Evolutionary conservation across 176 grass and related monocot species (phyloP).

Genomic region (Coix lacrymajobi): DNA sequence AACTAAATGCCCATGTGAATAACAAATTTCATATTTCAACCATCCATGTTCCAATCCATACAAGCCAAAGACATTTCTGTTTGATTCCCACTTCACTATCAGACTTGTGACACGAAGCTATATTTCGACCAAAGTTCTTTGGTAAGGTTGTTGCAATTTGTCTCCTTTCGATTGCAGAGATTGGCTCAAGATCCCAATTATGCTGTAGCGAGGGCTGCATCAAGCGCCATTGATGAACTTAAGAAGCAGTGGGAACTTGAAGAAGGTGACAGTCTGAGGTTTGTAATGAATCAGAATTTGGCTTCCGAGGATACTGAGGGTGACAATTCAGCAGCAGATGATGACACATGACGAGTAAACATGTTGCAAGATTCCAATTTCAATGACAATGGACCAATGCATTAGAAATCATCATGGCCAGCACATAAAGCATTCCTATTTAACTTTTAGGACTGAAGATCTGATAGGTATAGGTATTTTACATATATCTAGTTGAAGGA

Average conservation of each 20-base stretch:
- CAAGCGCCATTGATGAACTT: constrained; percentile 80
- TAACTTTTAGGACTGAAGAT: neutral
- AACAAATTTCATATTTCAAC: neutral
- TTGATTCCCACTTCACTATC: neutral
- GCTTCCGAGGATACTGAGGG: constrained; percentile 14
- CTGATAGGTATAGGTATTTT: neutral
- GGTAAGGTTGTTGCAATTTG: neutral
- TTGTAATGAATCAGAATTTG: constrained; percentile 62
- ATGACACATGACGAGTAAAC: neutral
- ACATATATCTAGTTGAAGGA: neutral
- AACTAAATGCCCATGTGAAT: neutral
- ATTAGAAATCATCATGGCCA: neutral
- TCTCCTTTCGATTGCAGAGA: constrained; percentile 48
- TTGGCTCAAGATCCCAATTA: constrained; percentile 83
- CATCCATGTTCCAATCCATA: neutral
- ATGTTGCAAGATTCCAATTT: neutral
- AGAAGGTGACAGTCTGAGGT: constrained; percentile 89
- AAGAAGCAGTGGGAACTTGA: constrained; percentile 92
- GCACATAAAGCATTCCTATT: neutral
- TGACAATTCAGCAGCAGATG: constrained; percentile 23
- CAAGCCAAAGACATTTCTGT: neutral
- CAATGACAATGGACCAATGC: neutral
- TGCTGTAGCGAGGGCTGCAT: constrained; percentile 65
- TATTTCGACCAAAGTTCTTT: neutral
- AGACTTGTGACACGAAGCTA: neutral